Evolutionary conservation across 2,329 filamentous ascomycete genomes (phyloP), one percentile per base, ranked within the genome.

Genomic region (Neofusicoccum cordaticola): DNA sequence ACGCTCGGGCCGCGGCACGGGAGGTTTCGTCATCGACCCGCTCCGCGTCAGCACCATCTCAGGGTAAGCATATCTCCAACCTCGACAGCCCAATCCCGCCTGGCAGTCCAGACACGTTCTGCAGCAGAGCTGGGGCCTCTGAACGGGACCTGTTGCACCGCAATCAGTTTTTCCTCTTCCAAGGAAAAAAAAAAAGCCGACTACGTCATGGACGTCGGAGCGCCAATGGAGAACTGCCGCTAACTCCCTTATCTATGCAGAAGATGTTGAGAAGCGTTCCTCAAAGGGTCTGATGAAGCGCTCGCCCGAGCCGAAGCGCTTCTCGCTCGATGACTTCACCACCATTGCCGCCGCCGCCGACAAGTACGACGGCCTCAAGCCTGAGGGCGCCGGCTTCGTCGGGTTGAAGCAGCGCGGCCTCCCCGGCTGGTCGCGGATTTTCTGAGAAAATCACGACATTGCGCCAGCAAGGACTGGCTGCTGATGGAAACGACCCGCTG

Each of bases 271-370:
- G 48, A 35, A 51, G 48, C 48, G 22, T 9, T 51, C 41, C 15
- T 11, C 37, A 27, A 47, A 60, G 31, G 15, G 27, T 9, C 56
- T 47, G 56, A 41, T 34, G 39, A 60, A 60, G 31, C 41, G 41
- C 15, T n/a, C 39, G 1, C 41, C 56, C 17, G 56, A 60, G 11
- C 56, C 56, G 8, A 60, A 47, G 31, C 56, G 56, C n/a, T 60
- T 60, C 31, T 47, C 56, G 12, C 56, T 60, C 8, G 56, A 60
- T 11, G 56, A 60, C 42, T 60, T 60, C 39, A 60, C 56, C 56
- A 60, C 56, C 56, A 60, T 60, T 11, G 56, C 56, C 11, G 56
- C 56, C n/a, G 56, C 56, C 41, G 41, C 44, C n/a, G 56, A 60
- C 27, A 45, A 47, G 42, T 60, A 60, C 56, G 56, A 60, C 17